Evolutionary conservation across 176 grass and related monocot genomes (phyloP).

Genomic region (Metroxylon sagu): DNA sequence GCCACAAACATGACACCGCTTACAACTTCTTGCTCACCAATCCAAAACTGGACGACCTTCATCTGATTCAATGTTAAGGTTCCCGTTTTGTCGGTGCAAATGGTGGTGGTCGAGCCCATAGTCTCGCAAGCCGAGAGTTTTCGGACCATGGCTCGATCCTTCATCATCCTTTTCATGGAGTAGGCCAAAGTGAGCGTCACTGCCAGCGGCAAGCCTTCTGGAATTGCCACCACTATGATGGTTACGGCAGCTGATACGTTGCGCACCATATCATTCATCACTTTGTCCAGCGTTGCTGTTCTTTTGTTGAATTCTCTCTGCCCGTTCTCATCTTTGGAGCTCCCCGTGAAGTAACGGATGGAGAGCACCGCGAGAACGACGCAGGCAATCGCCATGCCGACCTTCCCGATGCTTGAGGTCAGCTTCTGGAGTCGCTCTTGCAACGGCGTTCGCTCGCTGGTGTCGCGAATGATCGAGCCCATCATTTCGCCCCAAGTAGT

Average conservation of each 20-base stretch:
- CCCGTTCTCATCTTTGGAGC: conserved; percentile 52
- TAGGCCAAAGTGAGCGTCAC: conserved; percentile 83
- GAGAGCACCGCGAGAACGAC: conserved; percentile 61
- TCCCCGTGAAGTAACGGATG: conserved; percentile 56
- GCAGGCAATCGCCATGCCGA: conserved; percentile 47
- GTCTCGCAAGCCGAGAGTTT: conserved; percentile 85
- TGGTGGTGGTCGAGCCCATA: conserved; percentile 73
- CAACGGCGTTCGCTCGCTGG: conserved; percentile 43
- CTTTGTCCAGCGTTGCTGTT: conserved; percentile 15
- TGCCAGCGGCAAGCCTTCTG: conserved; percentile 70
- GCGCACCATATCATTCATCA: conserved; percentile 41
- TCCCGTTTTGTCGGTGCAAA: conserved; percentile 89
- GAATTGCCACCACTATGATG: conserved; percentile 90
- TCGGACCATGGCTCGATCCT: conserved; percentile 75
- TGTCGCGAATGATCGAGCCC: conserved; percentile 50
- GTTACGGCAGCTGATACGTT: conserved; percentile 84
- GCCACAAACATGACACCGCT: background rate
- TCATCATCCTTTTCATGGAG: conserved; percentile 96
- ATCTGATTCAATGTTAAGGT: conserved; percentile 84
- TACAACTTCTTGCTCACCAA: conserved; percentile 23
- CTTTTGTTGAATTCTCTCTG: conserved; percentile 30
- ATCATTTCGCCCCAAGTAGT: conserved; percentile 93
- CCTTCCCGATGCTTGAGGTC: conserved; percentile 67
- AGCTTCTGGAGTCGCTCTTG: conserved; percentile 70
- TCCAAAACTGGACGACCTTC: conserved; percentile 67